Conservation (phyloP, 139 green algal genomes). For the Chlamydomonas sphaeroides region DNA sequence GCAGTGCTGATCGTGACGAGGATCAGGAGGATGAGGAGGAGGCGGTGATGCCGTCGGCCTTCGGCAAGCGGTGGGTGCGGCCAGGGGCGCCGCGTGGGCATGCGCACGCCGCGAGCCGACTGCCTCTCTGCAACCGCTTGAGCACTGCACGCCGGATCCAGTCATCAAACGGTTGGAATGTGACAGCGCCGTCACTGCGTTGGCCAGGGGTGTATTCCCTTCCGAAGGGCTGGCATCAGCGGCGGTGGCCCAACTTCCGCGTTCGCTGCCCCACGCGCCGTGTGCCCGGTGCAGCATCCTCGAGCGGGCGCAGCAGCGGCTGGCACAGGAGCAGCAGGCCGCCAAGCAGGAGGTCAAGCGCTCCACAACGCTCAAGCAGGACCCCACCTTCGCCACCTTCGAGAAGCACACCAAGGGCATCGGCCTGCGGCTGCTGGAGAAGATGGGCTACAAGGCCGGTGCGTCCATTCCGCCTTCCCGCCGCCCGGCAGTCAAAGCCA, state of each 20-base stretch:
- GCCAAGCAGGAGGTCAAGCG: slow-evolving; percentile 8
- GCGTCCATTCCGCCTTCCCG: too few relatives aligned
- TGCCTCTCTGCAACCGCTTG: too few relatives aligned
- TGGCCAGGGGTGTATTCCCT: too few relatives aligned
- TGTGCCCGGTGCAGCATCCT: slow-evolving; percentile 61
- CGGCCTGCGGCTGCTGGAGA: slow-evolving; percentile 92
- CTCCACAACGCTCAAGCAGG: slow-evolving; percentile 1
- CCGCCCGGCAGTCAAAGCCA: slow-evolving; percentile 24
- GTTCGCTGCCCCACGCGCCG: neutral
- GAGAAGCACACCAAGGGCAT: slow-evolving; percentile 95
- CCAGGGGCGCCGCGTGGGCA: too few relatives aligned
- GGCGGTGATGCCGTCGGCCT: slow-evolving; percentile 77
- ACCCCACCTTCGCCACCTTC: slow-evolving; percentile 81
- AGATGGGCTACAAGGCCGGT: slow-evolving; percentile 93
- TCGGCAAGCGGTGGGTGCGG: slow-evolving; percentile 69
- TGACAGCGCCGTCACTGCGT: too few relatives aligned
- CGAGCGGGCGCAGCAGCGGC: slow-evolving; percentile 46
- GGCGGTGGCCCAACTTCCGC: too few relatives aligned
- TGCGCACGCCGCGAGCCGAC: too few relatives aligned
- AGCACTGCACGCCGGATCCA: too few relatives aligned
- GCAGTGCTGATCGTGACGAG: neutral
- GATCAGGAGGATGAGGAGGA: slow-evolving; percentile 56
- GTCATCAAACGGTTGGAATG: too few relatives aligned
- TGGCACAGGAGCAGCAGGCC: slow-evolving; percentile 44
- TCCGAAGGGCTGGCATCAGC: too few relatives aligned